Evolutionary conservation across 2,329 filamentous ascomycete genomes (phyloP).

Genomic region (Trichoderma semiorbis): DNA sequence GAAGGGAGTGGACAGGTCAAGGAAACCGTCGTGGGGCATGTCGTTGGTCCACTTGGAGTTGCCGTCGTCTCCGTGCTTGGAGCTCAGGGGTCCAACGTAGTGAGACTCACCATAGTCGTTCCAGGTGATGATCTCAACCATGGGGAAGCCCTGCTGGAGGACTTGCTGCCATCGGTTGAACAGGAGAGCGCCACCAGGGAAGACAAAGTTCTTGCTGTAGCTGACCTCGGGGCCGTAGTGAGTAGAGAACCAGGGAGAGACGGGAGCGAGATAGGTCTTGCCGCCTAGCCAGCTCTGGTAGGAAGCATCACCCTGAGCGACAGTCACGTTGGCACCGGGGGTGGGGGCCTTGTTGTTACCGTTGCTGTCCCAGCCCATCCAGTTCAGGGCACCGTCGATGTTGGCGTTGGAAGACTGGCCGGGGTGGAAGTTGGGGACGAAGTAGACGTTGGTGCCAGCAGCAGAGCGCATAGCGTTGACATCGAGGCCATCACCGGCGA

Average conservation of each 20-base stretch:
- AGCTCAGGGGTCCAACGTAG: slow-evolving; percentile 48
- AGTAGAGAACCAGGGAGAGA: slow-evolving; percentile 46
- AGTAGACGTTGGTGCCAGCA: slow-evolving; percentile 45
- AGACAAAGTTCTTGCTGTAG: slow-evolving; percentile 50
- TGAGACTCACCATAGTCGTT: slow-evolving; percentile 54
- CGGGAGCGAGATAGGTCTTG: slow-evolving; percentile 49
- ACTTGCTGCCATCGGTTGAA: slow-evolving; percentile 54
- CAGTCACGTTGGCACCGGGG: slow-evolving; percentile 34
- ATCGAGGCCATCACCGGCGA: slow-evolving; percentile 47
- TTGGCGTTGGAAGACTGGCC: slow-evolving; percentile 29
- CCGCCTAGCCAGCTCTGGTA: slow-evolving; percentile 35
- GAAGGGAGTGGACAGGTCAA: slow-evolving; percentile 51
- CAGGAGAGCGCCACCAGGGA: slow-evolving; percentile 57
- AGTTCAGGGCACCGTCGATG: slow-evolving; percentile 47
- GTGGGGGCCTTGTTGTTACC: slow-evolving; percentile 49
- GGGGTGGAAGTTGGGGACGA: slow-evolving; percentile 49
- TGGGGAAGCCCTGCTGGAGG: slow-evolving; percentile 42
- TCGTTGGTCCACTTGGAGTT: slow-evolving; percentile 49
- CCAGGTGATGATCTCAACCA: slow-evolving; percentile 46
- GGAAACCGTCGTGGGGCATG: slow-evolving; percentile 49
- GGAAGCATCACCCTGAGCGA: slow-evolving; percentile 36
- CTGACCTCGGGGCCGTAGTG: slow-evolving; percentile 38
- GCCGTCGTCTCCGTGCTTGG: slow-evolving; percentile 40
- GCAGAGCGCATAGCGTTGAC: slow-evolving; percentile 38
- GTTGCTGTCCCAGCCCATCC: slow-evolving; percentile 46